These are phyloP conservation scores for Tricholoma flavovirens DNA, from an alignment of 768 basidiomycete species.

Conservation along the genomic window DNA sequence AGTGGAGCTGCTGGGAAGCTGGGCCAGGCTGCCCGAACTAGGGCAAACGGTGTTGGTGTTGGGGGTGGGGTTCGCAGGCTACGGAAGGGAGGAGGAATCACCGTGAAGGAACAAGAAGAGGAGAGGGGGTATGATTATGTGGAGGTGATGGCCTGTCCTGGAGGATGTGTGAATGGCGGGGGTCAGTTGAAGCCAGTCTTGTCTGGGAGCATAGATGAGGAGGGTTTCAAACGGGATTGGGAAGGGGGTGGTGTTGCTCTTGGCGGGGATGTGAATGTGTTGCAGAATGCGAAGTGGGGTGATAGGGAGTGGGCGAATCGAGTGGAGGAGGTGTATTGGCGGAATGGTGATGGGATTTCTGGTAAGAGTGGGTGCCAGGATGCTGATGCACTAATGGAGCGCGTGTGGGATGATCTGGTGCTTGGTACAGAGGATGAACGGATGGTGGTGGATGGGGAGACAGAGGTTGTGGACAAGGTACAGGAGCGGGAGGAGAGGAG, in stretches of 20 bases:
- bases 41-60: constrained; percentile 3
- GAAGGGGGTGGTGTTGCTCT: constrained; percentile 44
- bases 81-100: constrained; percentile 27
- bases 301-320: constrained; percentile 75
- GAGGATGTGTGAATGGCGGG: constrained; percentile 96
- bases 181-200: constrained; percentile 63
- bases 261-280: constrained; percentile 17
- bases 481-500: constrained; percentile 35
- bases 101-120: constrained; percentile 26
- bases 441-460: not conserved
- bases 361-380: constrained; percentile 10
- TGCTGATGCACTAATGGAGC: constrained; percentile 31
- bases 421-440: constrained; percentile 27
- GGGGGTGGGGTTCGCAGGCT: constrained; percentile 8
- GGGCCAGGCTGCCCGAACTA: constrained; percentile 17
- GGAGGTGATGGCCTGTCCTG: constrained; percentile 98
- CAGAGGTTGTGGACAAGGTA: not conserved
- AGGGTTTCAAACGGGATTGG: constrained; percentile 65
- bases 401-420: constrained; percentile 24
- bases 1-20: constrained; percentile 60
- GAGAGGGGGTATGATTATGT: constrained; percentile 77
- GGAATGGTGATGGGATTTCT: constrained; percentile 14
- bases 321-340: constrained; percentile 86
- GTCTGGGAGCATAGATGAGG: constrained; percentile 35
- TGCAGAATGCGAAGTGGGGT: constrained; percentile 65